Percentiles rank a stretch among this genome's conserved stretches.
Evolutionary conservation across 2,329 filamentous ascomycete genomes (phyloP).

Genomic region (Colletotrichum camelliae): DNA sequence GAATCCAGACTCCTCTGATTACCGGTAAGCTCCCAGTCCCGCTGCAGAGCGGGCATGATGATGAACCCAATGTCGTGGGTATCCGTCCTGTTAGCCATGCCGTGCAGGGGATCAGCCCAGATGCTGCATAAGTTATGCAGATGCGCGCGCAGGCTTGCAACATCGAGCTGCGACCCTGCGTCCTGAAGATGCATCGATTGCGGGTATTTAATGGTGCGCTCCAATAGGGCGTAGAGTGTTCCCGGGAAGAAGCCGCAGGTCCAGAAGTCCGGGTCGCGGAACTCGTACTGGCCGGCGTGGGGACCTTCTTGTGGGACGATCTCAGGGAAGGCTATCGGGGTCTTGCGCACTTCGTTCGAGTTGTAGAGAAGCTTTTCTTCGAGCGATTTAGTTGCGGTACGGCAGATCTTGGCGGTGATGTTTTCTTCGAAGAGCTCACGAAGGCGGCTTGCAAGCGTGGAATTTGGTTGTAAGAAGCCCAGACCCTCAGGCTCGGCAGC

Average conservation of each 20-base stretch:
- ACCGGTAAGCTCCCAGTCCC: constrained; percentile 52
- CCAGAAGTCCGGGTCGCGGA: constrained; percentile 42
- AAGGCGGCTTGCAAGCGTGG: background rate
- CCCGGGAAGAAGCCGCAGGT: constrained; percentile 49
- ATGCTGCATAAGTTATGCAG: constrained; percentile 26
- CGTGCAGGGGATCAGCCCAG: constrained; percentile 40
- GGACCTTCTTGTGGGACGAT: constrained; percentile 33
- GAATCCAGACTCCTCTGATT: constrained; percentile 41
- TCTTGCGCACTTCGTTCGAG: background rate
- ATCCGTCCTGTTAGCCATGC: constrained; percentile 47
- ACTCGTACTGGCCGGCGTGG: constrained; percentile 28
- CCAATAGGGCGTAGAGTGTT: constrained; percentile 37
- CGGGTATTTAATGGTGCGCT: constrained; percentile 36
- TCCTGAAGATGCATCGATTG: background rate
- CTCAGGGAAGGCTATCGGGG: constrained; percentile 32
- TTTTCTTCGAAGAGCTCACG: constrained; percentile 9
- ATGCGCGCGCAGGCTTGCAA: background rate
- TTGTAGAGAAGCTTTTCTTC: background rate
- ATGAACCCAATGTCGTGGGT: constrained; percentile 63
- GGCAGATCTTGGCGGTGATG: constrained; percentile 18
- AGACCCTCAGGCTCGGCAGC: background rate
- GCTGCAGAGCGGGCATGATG: constrained; percentile 49
- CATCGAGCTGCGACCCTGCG: background rate
- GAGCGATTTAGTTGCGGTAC: constrained; percentile 15
- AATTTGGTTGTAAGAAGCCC: background rate